These are phyloP conservation scores for Aquilaria yunnanensis DNA, from an alignment of 345 rosid genomes.

Conservation along the genomic window DNA sequence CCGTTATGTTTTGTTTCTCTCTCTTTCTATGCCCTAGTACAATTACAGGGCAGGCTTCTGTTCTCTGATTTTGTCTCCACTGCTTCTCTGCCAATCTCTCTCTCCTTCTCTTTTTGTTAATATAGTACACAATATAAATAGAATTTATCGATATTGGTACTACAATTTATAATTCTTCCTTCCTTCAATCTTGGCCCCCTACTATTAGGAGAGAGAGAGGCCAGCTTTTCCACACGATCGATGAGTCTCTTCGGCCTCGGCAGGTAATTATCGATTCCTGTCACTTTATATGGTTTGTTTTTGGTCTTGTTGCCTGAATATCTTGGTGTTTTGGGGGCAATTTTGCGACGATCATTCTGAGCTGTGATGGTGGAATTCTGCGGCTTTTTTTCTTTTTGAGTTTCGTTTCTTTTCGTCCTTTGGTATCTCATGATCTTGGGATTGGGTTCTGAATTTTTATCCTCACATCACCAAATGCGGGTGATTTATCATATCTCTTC, in stretches of 20 bases:
- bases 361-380: too few species aligned
- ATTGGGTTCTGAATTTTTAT: background rate
- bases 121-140: too few species aligned
- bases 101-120: background rate
- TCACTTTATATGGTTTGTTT: background rate
- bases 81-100: background rate
- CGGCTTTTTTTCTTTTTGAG: too few species aligned
- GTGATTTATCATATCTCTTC: too few species aligned
- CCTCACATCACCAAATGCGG: too few species aligned
- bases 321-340: too few species aligned
- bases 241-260: constrained; percentile 63
- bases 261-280: constrained; percentile 21
- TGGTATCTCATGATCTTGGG: background rate
- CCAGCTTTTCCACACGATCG: background rate
- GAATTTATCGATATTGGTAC: too few species aligned
- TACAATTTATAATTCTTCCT: background rate
- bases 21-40: background rate
- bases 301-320: background rate
- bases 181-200: constrained; percentile 3
- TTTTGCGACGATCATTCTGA: too few species aligned
- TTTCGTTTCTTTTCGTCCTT: background rate
- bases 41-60: background rate
- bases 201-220: constrained; percentile 1
- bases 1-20: too few species aligned
- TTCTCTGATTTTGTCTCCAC: background rate